Conservation (phyloP, 495 filamentous ascomycete species). For the Talaromyces ruber region DNA sequence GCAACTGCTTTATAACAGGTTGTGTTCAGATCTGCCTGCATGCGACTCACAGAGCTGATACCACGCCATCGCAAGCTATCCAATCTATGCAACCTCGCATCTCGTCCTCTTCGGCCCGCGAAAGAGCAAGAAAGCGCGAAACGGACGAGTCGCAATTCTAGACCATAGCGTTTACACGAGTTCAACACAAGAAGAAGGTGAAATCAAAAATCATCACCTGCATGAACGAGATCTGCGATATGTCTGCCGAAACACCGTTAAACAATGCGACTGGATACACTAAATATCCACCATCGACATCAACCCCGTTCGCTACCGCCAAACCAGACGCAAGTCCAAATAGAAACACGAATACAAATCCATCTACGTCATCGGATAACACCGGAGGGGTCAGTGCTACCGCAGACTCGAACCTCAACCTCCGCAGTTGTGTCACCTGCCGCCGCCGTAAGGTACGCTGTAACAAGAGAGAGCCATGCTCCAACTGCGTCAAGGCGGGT, state of each 20-base stretch:
- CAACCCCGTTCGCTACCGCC: background rate
- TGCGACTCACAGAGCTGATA: background rate
- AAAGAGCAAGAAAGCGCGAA: background rate
- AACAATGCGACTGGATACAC: background rate
- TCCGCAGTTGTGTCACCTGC: slow-evolving; percentile 78
- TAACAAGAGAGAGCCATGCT: slow-evolving; percentile 76
- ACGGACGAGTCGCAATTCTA: background rate
- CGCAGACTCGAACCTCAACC: slow-evolving; percentile 33
- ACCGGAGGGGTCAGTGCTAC: slow-evolving; percentile 9
- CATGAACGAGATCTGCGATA: background rate
- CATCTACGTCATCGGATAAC: background rate
- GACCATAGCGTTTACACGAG: background rate
- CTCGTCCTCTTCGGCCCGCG: background rate
- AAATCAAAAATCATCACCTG: background rate
- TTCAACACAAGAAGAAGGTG: background rate
- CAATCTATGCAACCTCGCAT: background rate
- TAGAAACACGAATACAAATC: background rate
- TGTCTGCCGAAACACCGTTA: background rate
- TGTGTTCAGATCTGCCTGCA: background rate
- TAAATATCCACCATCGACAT: background rate
- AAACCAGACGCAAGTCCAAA: background rate
- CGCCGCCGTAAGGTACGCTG: slow-evolving; percentile 78
- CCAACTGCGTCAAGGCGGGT: slow-evolving; percentile 70
- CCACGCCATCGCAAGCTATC: too few relatives aligned
- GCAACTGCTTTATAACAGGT: background rate